Percentiles rank a stretch among this genome's conserved stretches.
phyloP scores from a whole-genome alignment of 176 grass and related monocot species.

The Zoysia pacifica region DNA sequence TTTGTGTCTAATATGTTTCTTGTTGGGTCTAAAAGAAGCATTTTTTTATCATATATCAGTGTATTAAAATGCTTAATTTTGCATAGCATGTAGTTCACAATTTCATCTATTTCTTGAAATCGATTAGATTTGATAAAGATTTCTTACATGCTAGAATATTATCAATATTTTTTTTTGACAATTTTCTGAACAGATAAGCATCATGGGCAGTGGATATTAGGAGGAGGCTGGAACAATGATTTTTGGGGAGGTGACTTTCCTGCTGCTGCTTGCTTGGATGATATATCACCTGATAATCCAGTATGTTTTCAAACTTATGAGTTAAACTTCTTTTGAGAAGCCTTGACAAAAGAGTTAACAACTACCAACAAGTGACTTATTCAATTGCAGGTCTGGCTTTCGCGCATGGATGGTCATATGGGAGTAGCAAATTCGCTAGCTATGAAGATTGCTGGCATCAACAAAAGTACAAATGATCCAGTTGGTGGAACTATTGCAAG shows the following conservation, averaged over 20 bases:
- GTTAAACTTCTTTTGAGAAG: neutral
- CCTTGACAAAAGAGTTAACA: neutral
- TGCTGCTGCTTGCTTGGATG: constrained; percentile 77
- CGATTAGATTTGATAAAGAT: neutral
- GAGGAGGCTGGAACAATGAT: constrained; percentile 93
- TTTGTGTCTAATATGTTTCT: constrained; percentile 1
- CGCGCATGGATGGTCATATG: constrained; percentile 88
- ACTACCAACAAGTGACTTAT: neutral
- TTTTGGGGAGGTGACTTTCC: constrained; percentile 66
- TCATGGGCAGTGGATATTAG: constrained; percentile 70
- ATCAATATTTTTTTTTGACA: neutral
- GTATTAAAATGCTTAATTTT: neutral
- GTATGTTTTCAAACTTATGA: constrained; percentile 45
- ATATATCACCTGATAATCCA: constrained; percentile 79
- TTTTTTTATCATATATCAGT: neutral
- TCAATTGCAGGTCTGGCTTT: constrained; percentile 72
- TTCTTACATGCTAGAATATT: neutral
- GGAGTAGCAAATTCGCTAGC: constrained; percentile 86
- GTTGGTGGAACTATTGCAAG: constrained; percentile 74
- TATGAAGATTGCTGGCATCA: constrained; percentile 72
- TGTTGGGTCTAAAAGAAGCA: neutral
- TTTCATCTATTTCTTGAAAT: neutral
- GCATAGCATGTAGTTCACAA: neutral
- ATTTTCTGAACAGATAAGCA: constrained; percentile 53
- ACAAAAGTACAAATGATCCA: constrained; percentile 56